Evolutionary conservation across 2,329 filamentous ascomycete genomes (phyloP).

Genomic region (Penicillium sp.): DNA sequence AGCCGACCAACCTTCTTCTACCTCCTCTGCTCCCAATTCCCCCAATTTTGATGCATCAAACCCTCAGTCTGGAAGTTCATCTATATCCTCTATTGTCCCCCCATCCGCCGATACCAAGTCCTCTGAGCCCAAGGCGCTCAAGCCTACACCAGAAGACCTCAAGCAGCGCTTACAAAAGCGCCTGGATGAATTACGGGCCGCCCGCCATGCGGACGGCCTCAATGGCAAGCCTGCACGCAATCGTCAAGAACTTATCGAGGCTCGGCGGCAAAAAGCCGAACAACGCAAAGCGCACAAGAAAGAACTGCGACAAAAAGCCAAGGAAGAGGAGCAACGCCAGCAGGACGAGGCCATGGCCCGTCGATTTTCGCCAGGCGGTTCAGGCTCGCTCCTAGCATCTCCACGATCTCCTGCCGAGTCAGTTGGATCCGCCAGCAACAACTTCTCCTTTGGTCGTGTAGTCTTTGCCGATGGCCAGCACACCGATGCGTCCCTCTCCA

Average conservation of each 20-base stretch:
- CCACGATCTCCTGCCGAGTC: conserved; percentile 47
- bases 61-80: conserved; percentile 54
- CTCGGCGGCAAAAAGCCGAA: conserved; percentile 78
- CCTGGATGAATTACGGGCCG: conserved; percentile 77
- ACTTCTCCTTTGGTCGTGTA: conserved; percentile 87
- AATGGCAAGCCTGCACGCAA: conserved; percentile 78
- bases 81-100: conserved; percentile 60
- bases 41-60: conserved; percentile 51
- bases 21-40: conserved; percentile 51
- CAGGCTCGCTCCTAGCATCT: conserved; percentile 52
- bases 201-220: conserved; percentile 77
- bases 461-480: conserved; percentile 80
- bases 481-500: conserved; percentile 63
- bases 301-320: conserved; percentile 68
- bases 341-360: conserved; percentile 54
- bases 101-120: conserved; percentile 27
- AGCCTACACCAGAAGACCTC: conserved; percentile 66
- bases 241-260: conserved; percentile 85
- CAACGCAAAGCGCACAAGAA: conserved; percentile 85
- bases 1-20: conserved; percentile 37
- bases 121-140: conserved; percentile 54
- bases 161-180: conserved; percentile 72
- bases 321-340: conserved; percentile 66
- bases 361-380: conserved; percentile 52
- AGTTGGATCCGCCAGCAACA: conserved; percentile 47